Evolutionary conservation across 495 filamentous ascomycete genomes (phyloP), one percentile per base, ranked within the genome.

Genomic region (Amniculicola lignicola): DNA sequence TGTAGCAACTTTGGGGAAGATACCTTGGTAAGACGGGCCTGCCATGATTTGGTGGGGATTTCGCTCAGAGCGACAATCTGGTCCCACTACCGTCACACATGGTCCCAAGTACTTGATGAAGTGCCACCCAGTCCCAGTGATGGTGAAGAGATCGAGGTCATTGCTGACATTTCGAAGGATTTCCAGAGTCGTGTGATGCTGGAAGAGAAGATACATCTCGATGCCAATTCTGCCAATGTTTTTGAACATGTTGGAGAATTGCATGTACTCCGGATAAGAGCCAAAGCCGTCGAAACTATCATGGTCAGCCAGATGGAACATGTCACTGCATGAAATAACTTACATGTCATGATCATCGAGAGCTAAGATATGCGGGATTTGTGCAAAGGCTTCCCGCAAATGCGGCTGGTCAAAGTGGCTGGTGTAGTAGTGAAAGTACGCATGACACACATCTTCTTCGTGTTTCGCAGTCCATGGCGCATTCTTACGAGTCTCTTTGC

Each of bases 161-260:
- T 86, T 87, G 63, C 77, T 84, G 48, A 91, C 82, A 58, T 89
- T 89, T 25, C 92, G 85, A 15, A 98, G 82, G 25, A 97, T 87
- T 63, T 97, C 94, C 15, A 94, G 80, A 1, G 90, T 96, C 0
- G 94, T 96, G 69, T 98, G 93, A 67, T 98, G 93, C 65, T 98
- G 93, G 75, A 98, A 98, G 16, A 98, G 82, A n/a, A 98, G 79
- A 65, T 96, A 98, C 89, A 95, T 96, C 55, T 96, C 90, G 48
- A 95, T 92, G n/a, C 89, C 94, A 23, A 98, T 85, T 19, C 93
- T 86, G 21, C 93, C 93, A 61, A 97, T 95, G 68, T 96, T 96
- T 70, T 95, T 96, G 78, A 98, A 96, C 74, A 96, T 89, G 51
- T 94, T 85, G 1, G 89, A 95, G 65, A 86, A 87, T 67, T 98